These are phyloP conservation scores for Tetragonia tetragonoides DNA, from an alignment of 148 eudicot species.

Conservation along the genomic window DNA sequence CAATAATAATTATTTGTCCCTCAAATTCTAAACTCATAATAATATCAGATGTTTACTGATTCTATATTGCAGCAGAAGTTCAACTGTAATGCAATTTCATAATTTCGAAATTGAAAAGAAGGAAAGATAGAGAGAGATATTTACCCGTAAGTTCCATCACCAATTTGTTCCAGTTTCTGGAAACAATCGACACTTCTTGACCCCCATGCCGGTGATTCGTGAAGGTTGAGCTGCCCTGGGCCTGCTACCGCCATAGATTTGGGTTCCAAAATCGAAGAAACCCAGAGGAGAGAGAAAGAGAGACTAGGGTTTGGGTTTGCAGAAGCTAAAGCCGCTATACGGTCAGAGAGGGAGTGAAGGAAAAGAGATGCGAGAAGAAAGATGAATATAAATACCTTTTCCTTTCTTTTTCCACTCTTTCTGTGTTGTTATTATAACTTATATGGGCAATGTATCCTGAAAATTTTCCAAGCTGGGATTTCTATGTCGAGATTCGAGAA, in stretches of 20 bases:
- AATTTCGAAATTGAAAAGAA: background rate
- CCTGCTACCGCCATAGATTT: constrained; percentile 58
- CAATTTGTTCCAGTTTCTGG: constrained; percentile 81
- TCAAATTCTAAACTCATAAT: background rate
- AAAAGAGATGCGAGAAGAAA: background rate
- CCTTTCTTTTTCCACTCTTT: background rate
- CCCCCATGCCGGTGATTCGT: constrained; percentile 69
- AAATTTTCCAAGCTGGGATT: too few species aligned
- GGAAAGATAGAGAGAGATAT: background rate
- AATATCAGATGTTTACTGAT: background rate
- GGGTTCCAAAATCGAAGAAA: constrained; percentile 14
- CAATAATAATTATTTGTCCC: background rate
- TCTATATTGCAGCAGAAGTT: background rate
- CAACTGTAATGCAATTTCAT: too few species aligned
- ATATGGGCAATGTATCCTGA: too few species aligned
- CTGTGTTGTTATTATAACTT: background rate
- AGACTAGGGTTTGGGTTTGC: constrained; percentile 2
- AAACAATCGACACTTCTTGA: constrained; percentile 86
- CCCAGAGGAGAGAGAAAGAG: constrained; percentile 8
- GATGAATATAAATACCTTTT: constrained; percentile 14
- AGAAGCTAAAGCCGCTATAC: background rate
- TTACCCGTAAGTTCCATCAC: constrained; percentile 92
- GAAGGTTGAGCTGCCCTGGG: constrained; percentile 62
- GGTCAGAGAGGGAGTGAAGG: background rate
- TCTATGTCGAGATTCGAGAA: too few species aligned